Base-by-base conservation (phyloP, 768 basidiomycete species). In the Dendrothele bispora region DNA sequence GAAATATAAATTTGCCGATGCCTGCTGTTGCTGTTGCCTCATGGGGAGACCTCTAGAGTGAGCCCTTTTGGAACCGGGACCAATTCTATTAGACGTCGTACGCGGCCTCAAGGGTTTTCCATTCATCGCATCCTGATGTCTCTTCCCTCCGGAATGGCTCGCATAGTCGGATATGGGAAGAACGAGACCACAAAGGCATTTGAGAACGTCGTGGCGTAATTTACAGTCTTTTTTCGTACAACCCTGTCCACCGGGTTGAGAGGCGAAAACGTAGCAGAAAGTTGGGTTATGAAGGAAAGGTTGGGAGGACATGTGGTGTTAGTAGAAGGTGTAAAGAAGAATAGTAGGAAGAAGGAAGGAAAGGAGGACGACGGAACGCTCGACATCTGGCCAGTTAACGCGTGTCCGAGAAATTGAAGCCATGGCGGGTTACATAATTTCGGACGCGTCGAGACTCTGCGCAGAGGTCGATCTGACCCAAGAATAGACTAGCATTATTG, bases 111-210 rank as follows among this genome's bases (percentile, higher is more conserved):
- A 21, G 32, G 46, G 25, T 7, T 28, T 49, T 45, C 49, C 41
- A 3, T 12, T 18, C 60, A 45, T 2, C 61, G 51, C 32, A 54
- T 41, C 10, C 5, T 26, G 43, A 41, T 73, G 70, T 21, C 59
- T 40, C 44, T 63, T 64, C 2, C 69, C 67, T 29, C 55, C 52
- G 20, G 57, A 37, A 51, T 73, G 71, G 11, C 56, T 48, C 4
- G 50, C 45, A 29, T 52, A 50, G 43, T 49, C 39, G 3, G 44
- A 32, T 18, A 43, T 34, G 8, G 57, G 57, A 14, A 71, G 41
- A 6, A 69, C 61, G 11, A 60, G 49, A 18, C 68, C 71, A 43
- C 71, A 71, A 11, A 62, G 53, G 47, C 71, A 73, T 37, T 61
- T 59, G 37, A 61, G 58, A 29, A 69, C 66, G 48, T 73, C 68